Evolutionary conservation across 2,329 filamentous ascomycete species (phyloP).

Genomic region (Cadophora sp.): DNA sequence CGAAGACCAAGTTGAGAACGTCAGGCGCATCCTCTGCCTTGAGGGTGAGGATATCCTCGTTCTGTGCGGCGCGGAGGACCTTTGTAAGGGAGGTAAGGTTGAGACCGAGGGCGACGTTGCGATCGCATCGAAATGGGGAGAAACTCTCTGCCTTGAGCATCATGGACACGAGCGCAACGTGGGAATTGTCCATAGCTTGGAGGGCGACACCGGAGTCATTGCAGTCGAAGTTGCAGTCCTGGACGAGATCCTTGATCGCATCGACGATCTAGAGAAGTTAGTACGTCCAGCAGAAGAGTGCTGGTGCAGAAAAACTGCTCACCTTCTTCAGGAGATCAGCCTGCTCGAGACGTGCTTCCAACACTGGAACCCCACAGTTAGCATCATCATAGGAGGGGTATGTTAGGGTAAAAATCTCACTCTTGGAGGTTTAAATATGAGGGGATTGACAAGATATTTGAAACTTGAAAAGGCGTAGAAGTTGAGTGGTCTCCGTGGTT

Average conservation of each 20-base stretch:
- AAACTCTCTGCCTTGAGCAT: constrained; percentile 96
- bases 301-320: constrained; percentile 36
- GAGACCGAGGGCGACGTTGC: constrained; percentile 97
- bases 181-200: constrained; percentile 99
- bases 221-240: constrained; percentile 99
- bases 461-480: neutral
- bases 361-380: constrained; percentile 57
- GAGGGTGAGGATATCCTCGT: constrained; percentile 92
- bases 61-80: constrained; percentile 92
- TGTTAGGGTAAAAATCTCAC: neutral
- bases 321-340: constrained; percentile 95
- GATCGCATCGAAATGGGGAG: constrained; percentile 95
- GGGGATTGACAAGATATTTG: neutral
- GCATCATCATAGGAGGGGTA: neutral
- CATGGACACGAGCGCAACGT: constrained; percentile 99
- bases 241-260: constrained; percentile 98
- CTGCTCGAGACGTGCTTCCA: constrained; percentile 97
- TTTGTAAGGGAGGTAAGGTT: constrained; percentile 97
- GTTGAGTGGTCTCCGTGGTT: neutral
- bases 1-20: constrained; percentile 93
- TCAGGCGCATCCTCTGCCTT: constrained; percentile 98
- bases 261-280: constrained; percentile 78
- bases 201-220: constrained; percentile 99
- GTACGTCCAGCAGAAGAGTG: constrained; percentile 21
- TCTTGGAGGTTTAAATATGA: constrained; percentile 14